A percentile compares a stretch with the other conserved stretches of the same genome.
Conservation (phyloP, 352 stramenopile genomes). For the Globisporangium cystogenes region DNA sequence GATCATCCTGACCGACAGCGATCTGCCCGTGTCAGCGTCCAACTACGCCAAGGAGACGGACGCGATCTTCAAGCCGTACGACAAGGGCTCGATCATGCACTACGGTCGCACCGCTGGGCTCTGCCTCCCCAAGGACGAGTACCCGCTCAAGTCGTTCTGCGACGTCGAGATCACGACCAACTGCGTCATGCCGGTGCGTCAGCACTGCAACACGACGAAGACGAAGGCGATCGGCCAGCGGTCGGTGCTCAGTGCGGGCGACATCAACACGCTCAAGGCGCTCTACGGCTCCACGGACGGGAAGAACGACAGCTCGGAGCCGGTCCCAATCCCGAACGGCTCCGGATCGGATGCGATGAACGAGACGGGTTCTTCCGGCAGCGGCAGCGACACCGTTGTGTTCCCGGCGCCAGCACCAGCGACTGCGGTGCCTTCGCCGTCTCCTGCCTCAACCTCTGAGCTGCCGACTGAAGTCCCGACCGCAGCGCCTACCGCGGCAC, state of each 20-base stretch:
- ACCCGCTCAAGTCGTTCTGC: conserved; percentile 59
- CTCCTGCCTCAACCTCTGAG: neutral
- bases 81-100: conserved; percentile 75
- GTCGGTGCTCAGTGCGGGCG: conserved; percentile 42
- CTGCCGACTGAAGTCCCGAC: neutral
- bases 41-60: conserved; percentile 69
- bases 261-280: conserved; percentile 56
- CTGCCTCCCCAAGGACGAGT: conserved; percentile 65
- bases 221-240: conserved; percentile 56
- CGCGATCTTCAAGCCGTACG: conserved; percentile 58
- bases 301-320: conserved; percentile 18
- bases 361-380: neutral
- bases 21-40: conserved; percentile 50
- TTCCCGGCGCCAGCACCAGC: conserved; percentile 13
- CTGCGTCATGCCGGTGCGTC: conserved; percentile 55
- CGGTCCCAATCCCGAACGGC: conserved; percentile 23
- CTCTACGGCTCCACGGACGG: conserved; percentile 44
- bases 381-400: neutral
- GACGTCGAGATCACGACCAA: conserved; percentile 58
- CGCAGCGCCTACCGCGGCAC: neutral
- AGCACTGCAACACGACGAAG: conserved; percentile 68
- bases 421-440: conserved; percentile 7
- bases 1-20: conserved; percentile 60
- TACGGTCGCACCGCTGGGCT: conserved; percentile 55
- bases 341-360: conserved; percentile 1